Percentiles rank a stretch among this genome's conserved stretches.
Evolutionary conservation across 768 basidiomycete genomes (phyloP).

Genomic region (Leccinum olivaceopallidum): DNA sequence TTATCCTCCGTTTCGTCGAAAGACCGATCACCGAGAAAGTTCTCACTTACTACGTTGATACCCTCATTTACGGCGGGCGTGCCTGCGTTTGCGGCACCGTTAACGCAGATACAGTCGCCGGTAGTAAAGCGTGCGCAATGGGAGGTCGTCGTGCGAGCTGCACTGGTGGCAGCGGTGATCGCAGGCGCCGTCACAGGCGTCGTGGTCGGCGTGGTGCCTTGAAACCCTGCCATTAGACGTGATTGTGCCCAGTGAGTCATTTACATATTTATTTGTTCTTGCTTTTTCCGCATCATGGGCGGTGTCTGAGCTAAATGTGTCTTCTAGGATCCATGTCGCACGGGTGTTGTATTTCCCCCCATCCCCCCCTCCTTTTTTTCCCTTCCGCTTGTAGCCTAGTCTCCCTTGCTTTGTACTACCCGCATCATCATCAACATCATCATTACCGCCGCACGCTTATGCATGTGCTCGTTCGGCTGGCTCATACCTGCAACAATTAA

Average conservation of each 20-base stretch:
- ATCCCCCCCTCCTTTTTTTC: not conserved
- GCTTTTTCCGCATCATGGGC: not conserved
- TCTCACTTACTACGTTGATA: conserved; percentile 18
- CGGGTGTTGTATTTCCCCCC: not conserved
- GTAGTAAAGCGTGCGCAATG: conserved; percentile 78
- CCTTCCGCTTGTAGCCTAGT: not conserved
- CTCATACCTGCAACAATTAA: not conserved
- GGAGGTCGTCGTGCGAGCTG: conserved; percentile 76
- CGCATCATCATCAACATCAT: conserved; percentile 1
- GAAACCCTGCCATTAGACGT: not conserved
- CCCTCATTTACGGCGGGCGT: conserved; percentile 43
- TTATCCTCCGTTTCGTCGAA: not conserved
- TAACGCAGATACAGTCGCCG: conserved; percentile 69
- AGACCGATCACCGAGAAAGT: not conserved
- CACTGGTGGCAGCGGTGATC: conserved; percentile 44
- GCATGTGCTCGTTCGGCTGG: not conserved
- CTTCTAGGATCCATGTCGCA: not conserved
- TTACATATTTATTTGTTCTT: not conserved
- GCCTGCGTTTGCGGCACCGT: conserved; percentile 68
- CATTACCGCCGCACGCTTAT: conserved; percentile 10
- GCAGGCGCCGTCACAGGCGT: conserved; percentile 35
- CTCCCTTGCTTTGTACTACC: not conserved
- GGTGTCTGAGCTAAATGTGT: conserved; percentile 1
- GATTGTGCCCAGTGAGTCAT: not conserved
- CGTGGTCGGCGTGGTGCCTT: conserved; percentile 19